Percentiles rank a stretch among this genome's conserved stretches.
Conservation (phyloP, 2,329 filamentous ascomycete genomes). For the Claviceps paspali region DNA sequence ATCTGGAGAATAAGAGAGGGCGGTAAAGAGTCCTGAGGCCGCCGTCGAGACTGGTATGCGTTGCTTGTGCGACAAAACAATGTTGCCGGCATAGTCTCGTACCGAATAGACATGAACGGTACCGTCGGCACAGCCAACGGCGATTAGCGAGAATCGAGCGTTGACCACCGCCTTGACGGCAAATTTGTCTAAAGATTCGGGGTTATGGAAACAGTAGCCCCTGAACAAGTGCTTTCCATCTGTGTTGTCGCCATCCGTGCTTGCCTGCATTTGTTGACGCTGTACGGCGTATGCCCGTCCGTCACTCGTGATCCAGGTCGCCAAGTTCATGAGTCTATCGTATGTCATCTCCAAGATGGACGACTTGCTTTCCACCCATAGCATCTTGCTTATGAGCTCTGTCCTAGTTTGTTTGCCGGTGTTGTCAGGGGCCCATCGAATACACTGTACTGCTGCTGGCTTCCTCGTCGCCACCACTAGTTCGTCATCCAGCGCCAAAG, state of each 20-base stretch:
- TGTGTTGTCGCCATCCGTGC: constrained; percentile 24
- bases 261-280: constrained; percentile 33
- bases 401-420: constrained; percentile 76
- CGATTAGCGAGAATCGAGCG: constrained; percentile 84
- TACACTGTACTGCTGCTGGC: constrained; percentile 90
- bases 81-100: constrained; percentile 84
- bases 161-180: constrained; percentile 75
- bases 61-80: constrained; percentile 72
- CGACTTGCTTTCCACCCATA: constrained; percentile 66
- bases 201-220: constrained; percentile 79
- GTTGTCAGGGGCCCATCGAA: constrained; percentile 80
- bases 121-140: constrained; percentile 68
- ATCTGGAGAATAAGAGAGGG: constrained; percentile 78
- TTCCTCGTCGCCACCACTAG: constrained; percentile 82
- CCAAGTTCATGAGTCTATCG: constrained; percentile 90
- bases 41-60: constrained; percentile 50
- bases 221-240: constrained; percentile 59
- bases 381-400: constrained; percentile 75
- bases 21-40: constrained; percentile 56
- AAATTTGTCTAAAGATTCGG: constrained; percentile 40
- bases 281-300: constrained; percentile 87
- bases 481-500: constrained; percentile 81
- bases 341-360: constrained; percentile 75
- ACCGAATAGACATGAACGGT: constrained; percentile 81
- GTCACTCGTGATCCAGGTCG: constrained; percentile 81